Evolutionary conservation across 371 early-diverging fungal species (phyloP).

Genomic region (Apophysomyces sp.): DNA sequence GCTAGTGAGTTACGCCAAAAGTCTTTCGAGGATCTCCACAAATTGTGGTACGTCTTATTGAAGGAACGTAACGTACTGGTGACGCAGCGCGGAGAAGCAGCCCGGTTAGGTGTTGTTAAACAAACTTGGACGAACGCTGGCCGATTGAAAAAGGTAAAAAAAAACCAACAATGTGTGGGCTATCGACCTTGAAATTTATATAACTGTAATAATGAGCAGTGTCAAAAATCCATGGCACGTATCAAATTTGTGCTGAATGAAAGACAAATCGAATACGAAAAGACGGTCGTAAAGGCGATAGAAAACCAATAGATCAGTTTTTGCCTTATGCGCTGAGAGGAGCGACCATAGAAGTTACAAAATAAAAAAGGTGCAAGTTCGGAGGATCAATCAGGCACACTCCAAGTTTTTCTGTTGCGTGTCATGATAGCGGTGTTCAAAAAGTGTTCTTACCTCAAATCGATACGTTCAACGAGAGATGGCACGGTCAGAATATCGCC

Average conservation of each 20-base stretch:
- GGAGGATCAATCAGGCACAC: too few relatives aligned
- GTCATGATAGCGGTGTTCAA: not conserved
- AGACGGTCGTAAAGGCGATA: conserved; percentile 33
- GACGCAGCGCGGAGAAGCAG: conserved; percentile 84
- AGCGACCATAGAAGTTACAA: too few relatives aligned
- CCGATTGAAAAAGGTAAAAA: conserved; percentile 71
- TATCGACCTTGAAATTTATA: not conserved
- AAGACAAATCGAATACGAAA: conserved; percentile 72
- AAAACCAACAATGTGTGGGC: too few relatives aligned
- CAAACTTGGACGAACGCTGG: conserved; percentile 72
- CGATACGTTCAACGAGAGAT: not conserved
- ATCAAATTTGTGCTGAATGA: conserved; percentile 92
- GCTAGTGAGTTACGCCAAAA: conserved; percentile 89
- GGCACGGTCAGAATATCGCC: not conserved
- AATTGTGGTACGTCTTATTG: conserved; percentile 92
- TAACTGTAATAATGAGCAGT: too few relatives aligned
- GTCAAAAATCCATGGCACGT: conserved; percentile 91
- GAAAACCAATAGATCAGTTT: not conserved
- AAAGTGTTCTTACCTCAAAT: not conserved
- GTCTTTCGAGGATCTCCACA: conserved; percentile 96
- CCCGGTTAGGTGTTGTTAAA: conserved; percentile 61
- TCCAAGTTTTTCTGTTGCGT: too few relatives aligned
- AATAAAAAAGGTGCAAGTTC: too few relatives aligned
- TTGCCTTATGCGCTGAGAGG: not conserved
- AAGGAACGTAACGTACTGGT: conserved; percentile 94